These are phyloP conservation scores for Astrocystis sublimbata DNA, from an alignment of 495 filamentous ascomycete species.

Conservation along the genomic window DNA sequence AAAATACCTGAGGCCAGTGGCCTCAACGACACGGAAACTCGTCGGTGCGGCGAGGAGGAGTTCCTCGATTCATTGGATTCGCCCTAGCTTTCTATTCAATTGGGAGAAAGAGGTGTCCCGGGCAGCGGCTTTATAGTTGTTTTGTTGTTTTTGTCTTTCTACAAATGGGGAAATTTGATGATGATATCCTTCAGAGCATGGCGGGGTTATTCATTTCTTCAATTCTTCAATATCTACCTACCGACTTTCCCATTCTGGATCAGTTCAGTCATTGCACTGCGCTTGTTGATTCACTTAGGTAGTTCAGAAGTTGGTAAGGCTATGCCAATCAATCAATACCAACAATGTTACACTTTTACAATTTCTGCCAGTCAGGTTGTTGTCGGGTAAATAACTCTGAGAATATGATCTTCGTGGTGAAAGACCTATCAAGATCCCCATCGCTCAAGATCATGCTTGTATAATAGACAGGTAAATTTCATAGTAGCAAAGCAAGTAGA, in stretches of 20 bases:
- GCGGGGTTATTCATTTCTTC: slow-evolving; percentile 14
- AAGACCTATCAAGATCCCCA: no score
- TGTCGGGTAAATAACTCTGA: no score
- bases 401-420: no score
- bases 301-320: neutral
- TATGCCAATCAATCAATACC: slow-evolving; percentile 12
- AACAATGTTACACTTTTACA: neutral
- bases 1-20: neutral
- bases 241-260: slow-evolving; percentile 14
- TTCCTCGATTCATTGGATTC: slow-evolving; percentile 20
- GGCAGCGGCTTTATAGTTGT: no score
- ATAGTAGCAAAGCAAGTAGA: no score
- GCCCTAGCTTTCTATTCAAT: slow-evolving; percentile 26
- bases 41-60: neutral
- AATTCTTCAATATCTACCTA: slow-evolving; percentile 12
- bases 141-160: slow-evolving; percentile 33
- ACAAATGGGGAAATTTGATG: slow-evolving; percentile 36
- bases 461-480: no score
- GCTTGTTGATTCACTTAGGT: no score
- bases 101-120: slow-evolving; percentile 25
- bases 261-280: neutral
- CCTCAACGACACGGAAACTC: neutral
- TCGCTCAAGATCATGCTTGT: no score
- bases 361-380: no score
- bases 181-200: slow-evolving; percentile 38